Base-by-base conservation (phyloP, 805 yeast species). In the Ogataea siamensis region DNA sequence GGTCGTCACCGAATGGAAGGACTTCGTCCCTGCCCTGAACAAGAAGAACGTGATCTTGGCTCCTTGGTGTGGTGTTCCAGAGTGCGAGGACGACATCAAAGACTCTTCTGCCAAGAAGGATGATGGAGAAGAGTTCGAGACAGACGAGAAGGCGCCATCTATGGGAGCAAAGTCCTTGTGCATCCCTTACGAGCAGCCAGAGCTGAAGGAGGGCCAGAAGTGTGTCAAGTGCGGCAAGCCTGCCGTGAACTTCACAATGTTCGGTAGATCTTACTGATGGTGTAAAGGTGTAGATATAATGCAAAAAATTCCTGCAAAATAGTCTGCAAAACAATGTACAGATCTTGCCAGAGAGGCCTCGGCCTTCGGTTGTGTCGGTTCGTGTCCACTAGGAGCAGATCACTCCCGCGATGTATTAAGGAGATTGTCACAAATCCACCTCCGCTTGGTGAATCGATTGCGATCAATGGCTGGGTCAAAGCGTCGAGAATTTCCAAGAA, bases 151-250 rank as follows among this genome's bases (percentile, higher is more conserved):
- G 64, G 87, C 99, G 16, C 99, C 99, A 61, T 80, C 94, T 36
- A 93, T 93, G 99, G 99, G 99, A 60, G 99, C 99, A 51, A 93
- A 93, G 73, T 84, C 96, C 14, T 74, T 93, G 66, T 93, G 99
- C 77, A 89, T 89, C 63, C 99, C 99, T 50, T 81, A 80, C 59
- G 84, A 86, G 26, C 98, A 91, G 71, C 96, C 96, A 43, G 77
- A 69, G 55, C 75, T 91, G 64, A 77, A 77, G 62, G 68, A 63
- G 50, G 91, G 83, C 53, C 86, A 87, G 50, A 83, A 80, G 64
- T 94, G 99, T 80, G 82, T 87, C 48, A 83, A 71, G 57, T 93
- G 98, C 76, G 85, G 74, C 47, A 70, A 67, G 53, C 65, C 68
- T 29, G 99, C 99, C 28, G 63, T 77, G 46, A 75, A 78, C 60